These are phyloP conservation scores for Fusarium papillatum DNA, from an alignment of 2,329 filamentous ascomycete genomes.

Conservation along the genomic window DNA sequence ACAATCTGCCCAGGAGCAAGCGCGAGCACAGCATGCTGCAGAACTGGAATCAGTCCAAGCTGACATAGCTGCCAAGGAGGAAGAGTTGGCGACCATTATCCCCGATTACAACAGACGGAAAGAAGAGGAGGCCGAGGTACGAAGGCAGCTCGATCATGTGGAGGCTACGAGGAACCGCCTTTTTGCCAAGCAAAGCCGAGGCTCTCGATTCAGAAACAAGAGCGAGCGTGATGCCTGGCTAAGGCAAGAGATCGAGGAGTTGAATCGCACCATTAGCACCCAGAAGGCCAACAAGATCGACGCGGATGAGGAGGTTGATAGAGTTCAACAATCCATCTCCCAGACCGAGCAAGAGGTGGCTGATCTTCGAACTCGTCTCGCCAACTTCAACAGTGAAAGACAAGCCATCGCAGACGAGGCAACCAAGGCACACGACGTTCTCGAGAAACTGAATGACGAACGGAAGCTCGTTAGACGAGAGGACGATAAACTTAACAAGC, in stretches of 20 bases:
- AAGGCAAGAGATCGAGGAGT: slow-evolving; percentile 83
- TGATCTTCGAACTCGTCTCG: slow-evolving; percentile 78
- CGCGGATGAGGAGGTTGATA: slow-evolving; percentile 84
- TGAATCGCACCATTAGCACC: slow-evolving; percentile 80
- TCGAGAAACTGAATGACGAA: slow-evolving; percentile 87
- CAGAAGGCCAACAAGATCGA: slow-evolving; percentile 90
- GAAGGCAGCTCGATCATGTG: slow-evolving; percentile 80
- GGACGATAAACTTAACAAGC: slow-evolving; percentile 86
- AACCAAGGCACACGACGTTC: slow-evolving; percentile 81
- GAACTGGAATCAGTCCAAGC: slow-evolving; percentile 80
- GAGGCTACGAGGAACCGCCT: slow-evolving; percentile 83
- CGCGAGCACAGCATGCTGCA: slow-evolving; percentile 77
- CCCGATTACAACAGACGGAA: slow-evolving; percentile 84
- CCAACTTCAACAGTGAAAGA: slow-evolving; percentile 83
- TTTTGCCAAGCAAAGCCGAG: slow-evolving; percentile 92
- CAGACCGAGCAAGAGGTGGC: slow-evolving; percentile 81
- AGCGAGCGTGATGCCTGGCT: slow-evolving; percentile 89
- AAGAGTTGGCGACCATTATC: slow-evolving; percentile 79
- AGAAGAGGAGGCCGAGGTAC: slow-evolving; percentile 78
- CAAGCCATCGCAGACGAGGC: slow-evolving; percentile 80
- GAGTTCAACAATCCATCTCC: slow-evolving; percentile 79
- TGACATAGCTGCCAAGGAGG: slow-evolving; percentile 82
- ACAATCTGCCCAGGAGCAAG: slow-evolving; percentile 82
- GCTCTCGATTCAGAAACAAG: slow-evolving; percentile 89
- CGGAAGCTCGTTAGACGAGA: slow-evolving; percentile 90